Conservation (phyloP, 169 alveolate genomes). For the Cryptosporidium sp. region DNA sequence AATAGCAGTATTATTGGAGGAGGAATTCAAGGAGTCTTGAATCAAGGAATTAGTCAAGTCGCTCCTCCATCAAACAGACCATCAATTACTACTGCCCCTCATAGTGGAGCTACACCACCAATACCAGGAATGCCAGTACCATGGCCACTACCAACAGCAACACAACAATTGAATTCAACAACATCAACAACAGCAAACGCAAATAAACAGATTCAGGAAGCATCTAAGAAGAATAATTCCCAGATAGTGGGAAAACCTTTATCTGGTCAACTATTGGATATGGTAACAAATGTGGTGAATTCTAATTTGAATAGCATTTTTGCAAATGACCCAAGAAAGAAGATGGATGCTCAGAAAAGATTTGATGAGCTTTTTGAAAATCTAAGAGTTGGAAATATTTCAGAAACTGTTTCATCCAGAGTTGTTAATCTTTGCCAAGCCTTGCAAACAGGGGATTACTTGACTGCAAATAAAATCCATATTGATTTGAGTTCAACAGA, state of each 20-base stretch:
- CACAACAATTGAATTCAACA: constrained; percentile 83
- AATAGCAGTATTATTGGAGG: constrained; percentile 13
- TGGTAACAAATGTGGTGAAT: constrained; percentile 40
- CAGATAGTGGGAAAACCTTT: constrained; percentile 30
- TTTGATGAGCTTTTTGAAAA: constrained; percentile 82
- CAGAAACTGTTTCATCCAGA: constrained; percentile 82
- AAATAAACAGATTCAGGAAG: constrained; percentile 79
- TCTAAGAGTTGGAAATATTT: constrained; percentile 81
- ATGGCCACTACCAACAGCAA: constrained; percentile 91
- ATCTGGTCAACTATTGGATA: constrained; percentile 40
- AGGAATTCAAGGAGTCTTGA: not conserved
- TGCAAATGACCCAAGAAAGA: constrained; percentile 65
- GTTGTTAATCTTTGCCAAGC: constrained; percentile 82
- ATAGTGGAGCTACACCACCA: constrained; percentile 87
- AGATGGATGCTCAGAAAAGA: constrained; percentile 74
- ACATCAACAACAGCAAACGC: constrained; percentile 81
- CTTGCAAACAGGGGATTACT: constrained; percentile 81
- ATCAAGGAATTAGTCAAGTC: not conserved
- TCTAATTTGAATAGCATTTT: constrained; percentile 11
- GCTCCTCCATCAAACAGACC: constrained; percentile 25
- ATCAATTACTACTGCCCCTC: constrained; percentile 85
- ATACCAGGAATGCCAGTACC: constrained; percentile 91
- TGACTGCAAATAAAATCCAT: constrained; percentile 83
- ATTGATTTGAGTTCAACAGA: constrained; percentile 83
- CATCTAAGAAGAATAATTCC: constrained; percentile 16